Base-by-base conservation (phyloP, 2,329 filamentous ascomycete species). In the Zasmidium angulare region DNA sequence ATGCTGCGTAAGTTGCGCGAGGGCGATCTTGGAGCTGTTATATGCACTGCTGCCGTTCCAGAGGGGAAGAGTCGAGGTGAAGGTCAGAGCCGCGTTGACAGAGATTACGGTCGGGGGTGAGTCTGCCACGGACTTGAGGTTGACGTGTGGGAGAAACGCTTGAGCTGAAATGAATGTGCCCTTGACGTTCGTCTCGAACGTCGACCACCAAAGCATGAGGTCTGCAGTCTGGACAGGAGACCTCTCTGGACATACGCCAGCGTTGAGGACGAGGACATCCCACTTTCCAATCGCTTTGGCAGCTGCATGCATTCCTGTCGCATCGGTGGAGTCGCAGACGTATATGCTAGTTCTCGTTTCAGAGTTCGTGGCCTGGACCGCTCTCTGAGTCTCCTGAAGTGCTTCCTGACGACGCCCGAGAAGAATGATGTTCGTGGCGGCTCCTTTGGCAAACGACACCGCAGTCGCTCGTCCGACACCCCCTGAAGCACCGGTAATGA, bases 261-360 rank as follows among this genome's bases (percentile, higher is more conserved):
- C 78, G 58, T 72, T 75, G 60, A 72, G 74, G 52, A 80, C 69
- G 14, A 80, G 59, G 47, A 80, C 67, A 58, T 80, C 66, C 47
- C 79, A 69, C 52, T 71, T 69, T 2, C 68, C 70, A 19, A 49
- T 59, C 47, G 70, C 65, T 19, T 72, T 66, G 23, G 72, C 70
- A 55, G 66, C 55, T 29, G 76, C 72, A 20, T 70, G 60, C 31
- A 67, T 55, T 14, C 50, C 31, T 1, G 47, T 46, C 19, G 55
- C 48, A 53, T 66, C 63, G 3, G 55, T 62, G 40, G 62, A 67
- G 24, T 78, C 74, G 19, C 71, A 14, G 70, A 64, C 40, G 67
- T 69, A 4, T 65, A 63, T 43, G 68, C 68, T 69, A 3, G 78
- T 70, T 19, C 73, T 67, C 29, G 75, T 67, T 46, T 69, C 68